Evolutionary conservation across 192 early-diverging fungal genomes (phyloP), one percentile per base, ranked within the genome.

Genomic region (Linnemannia schmuckeri): DNA sequence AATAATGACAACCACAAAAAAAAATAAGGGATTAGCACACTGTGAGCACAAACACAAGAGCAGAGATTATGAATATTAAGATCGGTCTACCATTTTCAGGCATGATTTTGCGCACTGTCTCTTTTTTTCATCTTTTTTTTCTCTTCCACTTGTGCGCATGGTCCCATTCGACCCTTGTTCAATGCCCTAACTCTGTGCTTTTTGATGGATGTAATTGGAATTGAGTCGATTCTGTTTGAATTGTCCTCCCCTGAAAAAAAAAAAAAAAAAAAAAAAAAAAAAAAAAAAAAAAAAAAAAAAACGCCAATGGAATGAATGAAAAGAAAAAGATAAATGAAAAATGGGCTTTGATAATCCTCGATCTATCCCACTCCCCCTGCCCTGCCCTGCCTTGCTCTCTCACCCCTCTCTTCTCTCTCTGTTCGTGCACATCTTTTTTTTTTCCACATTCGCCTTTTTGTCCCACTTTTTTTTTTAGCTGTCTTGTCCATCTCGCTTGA

Each of bases 31-130:
- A 30, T 66, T 66, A 66, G 61, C n/a, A 57, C 24, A 57, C 44
- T 12, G 30, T 12, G 10, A 63, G 61, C 61, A 63, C n/a, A n/a
- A 63, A 63, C 61, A 63, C 1, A 63, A 30, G 30, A 63, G 27
- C 61, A 63, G 13, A 63, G 30, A 66, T 24, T 66, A 66, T 15
- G 61, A 30, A 66, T 33, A 33, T 66, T 66, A 33, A 52, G 61
- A 66, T 66, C 61, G 61, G 61, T 66, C 61, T 66, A 66, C 61
- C 61, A 66, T 66, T 66, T 66, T 30, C 30, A 66, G 61, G n/a
- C 61, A 66, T 66, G 27, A 66, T 66, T 66, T 27, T 33, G 61
- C 61, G 61, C 61, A 66, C 61, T 66, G 61, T 66, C 61, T 15
- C 61, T 66, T 66, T 66, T 63, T 66, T 33, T 46, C 61, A 66